A percentile compares a stretch with the other conserved stretches of the same genome.
Evolutionary conservation across 2,329 filamentous ascomycete genomes (phyloP).

Genomic region (Trichoderma pleuroti): DNA sequence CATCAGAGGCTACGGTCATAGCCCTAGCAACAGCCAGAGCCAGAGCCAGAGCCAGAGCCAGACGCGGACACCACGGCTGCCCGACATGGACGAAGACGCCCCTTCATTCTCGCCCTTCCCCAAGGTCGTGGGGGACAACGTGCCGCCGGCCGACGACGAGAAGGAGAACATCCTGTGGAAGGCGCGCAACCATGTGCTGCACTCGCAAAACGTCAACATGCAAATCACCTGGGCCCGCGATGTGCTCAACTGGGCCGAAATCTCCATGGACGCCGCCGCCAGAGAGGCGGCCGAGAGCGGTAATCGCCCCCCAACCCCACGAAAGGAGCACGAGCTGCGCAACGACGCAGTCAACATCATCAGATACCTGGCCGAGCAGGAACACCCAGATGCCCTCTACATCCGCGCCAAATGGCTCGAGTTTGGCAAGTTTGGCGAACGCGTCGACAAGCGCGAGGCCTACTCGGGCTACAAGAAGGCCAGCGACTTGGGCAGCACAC

Average conservation of each 20-base stretch:
- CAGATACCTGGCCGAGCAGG: conserved; percentile 81
- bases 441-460: conserved; percentile 90
- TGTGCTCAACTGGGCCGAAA: conserved; percentile 82
- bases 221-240: conserved; percentile 97
- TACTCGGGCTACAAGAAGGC: conserved; percentile 82
- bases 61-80: conserved; percentile 32
- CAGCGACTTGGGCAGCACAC: conserved; percentile 78
- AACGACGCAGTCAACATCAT: conserved; percentile 90
- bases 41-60: conserved; percentile 5
- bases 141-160: conserved; percentile 90
- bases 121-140: conserved; percentile 77
- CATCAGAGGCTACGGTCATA: conserved; percentile 9
- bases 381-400: conserved; percentile 90
- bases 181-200: conserved; percentile 77
- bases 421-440: conserved; percentile 91
- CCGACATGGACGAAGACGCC: conserved; percentile 50
- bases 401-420: conserved; percentile 96
- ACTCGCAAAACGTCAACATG: conserved; percentile 92
- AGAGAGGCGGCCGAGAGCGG: conserved; percentile 50
- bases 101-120: conserved; percentile 92
- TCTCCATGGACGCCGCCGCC: conserved; percentile 71
- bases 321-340: conserved; percentile 82
- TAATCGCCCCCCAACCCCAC: conserved; percentile 71
- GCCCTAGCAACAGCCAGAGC: neutral
- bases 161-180: conserved; percentile 87